Base-by-base conservation (phyloP, 306 rosid genomes). In the Cicer arietinum region DNA sequence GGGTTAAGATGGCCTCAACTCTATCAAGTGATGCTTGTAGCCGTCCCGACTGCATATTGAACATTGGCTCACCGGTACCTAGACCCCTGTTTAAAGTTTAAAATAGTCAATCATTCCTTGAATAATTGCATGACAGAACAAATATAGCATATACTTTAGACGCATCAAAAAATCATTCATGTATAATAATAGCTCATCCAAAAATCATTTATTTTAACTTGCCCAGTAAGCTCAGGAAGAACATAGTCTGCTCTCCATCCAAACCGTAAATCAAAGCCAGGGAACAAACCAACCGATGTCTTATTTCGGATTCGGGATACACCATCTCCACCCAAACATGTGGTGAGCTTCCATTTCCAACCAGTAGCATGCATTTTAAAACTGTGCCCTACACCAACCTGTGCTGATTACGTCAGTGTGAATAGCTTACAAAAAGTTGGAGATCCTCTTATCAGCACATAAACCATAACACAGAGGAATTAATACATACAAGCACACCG, bases 241-340 rank as follows among this genome's bases (percentile, higher is more conserved):
- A 94, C 93, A 77, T 89, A 94, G 81, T 94, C 96, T 0, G 92
- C 97, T 85, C 90, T 88, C 98, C 98, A 94, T 67, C 96, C 98
- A 53, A 94, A 91, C 63, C 96, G 92, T 37, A 94, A 77, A 87
- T 88, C 92, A 83, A 87, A 81, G 71, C 98, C 97, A 39, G 94
- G 96, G 83, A 80, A 90, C 72, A 90, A 76, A 52, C 93, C 93
- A 76, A 94, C 71, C 9, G 92, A 80, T 60, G 96, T 83, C 90
- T 94, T 94, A 62, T 91, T 94, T 78, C 90, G 83, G 61, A 91
- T 82, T 44, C 97, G 87, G 66, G 97, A 94, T 74, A 91, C 79
- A 71, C 96, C 96, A 62, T 94, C 98, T 79, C 96, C 98, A 63
- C 97, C 98, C 77, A 86, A 90, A 88, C 96, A 94, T 10, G 98